phyloP scores from a whole-genome alignment of 192 early-diverging fungal species.

The Entomortierella chlamydospora region DNA sequence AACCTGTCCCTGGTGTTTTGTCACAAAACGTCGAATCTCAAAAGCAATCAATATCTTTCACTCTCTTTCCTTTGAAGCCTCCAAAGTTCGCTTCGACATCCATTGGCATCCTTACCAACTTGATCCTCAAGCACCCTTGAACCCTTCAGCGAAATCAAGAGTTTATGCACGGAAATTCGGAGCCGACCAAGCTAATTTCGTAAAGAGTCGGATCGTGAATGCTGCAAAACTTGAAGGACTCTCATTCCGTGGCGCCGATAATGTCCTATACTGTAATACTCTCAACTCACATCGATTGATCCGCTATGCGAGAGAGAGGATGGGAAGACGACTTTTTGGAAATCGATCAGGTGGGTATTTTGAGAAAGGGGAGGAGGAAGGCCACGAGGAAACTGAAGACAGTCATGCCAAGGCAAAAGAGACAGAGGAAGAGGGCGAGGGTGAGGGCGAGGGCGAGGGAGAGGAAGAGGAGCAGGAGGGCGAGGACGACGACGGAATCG shows the following conservation, averaged over 20 bases:
- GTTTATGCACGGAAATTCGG: slow-evolving; percentile 23
- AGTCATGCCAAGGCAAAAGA: neutral
- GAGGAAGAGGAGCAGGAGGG: neutral
- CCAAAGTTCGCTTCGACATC: slow-evolving; percentile 19
- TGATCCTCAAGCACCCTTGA: slow-evolving; percentile 12
- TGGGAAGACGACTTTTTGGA: neutral
- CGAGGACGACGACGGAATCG: slow-evolving; percentile 6
- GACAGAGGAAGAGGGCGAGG: neutral
- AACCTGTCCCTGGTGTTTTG: slow-evolving; percentile 26
- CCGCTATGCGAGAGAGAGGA: slow-evolving; percentile 13
- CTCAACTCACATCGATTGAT: slow-evolving; percentile 24
- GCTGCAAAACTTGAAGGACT: slow-evolving; percentile 21
- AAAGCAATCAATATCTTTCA: slow-evolving; percentile 13
- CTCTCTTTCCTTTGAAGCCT: neutral
- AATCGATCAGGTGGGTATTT: neutral
- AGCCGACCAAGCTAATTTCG: neutral
- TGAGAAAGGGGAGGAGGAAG: neutral
- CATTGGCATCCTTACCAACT: slow-evolving; percentile 32
- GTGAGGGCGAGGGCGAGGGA: neutral
- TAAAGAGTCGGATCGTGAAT: slow-evolving; percentile 2
- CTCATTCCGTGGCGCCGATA: slow-evolving; percentile 1
- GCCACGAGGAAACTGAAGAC: neutral
- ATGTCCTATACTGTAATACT: slow-evolving; percentile 19
- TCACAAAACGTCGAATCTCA: slow-evolving; percentile 16
- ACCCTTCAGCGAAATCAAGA: neutral